phyloP scores from a whole-genome alignment of 2,329 filamentous ascomycete species.

The Xylariaceae sp. region DNA sequence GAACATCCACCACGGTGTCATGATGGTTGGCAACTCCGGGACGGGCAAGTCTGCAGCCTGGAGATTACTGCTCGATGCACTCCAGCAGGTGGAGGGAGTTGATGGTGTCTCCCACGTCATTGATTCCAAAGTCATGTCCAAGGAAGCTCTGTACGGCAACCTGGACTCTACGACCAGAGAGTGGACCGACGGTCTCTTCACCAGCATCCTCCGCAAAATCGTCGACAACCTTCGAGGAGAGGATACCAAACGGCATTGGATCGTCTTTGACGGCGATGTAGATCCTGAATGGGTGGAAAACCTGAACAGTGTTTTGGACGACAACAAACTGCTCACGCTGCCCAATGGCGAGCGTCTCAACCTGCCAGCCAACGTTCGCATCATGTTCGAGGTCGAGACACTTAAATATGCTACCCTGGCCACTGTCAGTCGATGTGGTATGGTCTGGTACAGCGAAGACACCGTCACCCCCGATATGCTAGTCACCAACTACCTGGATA shows the following conservation, averaged over 20 bases:
- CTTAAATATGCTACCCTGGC: constrained; percentile 95
- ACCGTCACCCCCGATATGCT: constrained; percentile 91
- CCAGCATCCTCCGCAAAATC: constrained; percentile 94
- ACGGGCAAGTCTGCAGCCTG: constrained; percentile 94
- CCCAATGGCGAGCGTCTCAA: constrained; percentile 98
- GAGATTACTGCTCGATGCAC: constrained; percentile 82
- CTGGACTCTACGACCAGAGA: constrained; percentile 95
- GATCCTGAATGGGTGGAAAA: constrained; percentile 99
- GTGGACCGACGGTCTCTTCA: constrained; percentile 98
- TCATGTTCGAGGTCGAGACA: constrained; percentile 99
- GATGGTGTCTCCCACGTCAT: constrained; percentile 97
- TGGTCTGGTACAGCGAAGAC: constrained; percentile 99
- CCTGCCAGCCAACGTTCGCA: constrained; percentile 86
- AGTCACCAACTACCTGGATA: constrained; percentile 82
- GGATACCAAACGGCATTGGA: constrained; percentile 96
- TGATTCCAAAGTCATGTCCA: constrained; percentile 99
- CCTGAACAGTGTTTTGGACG: constrained; percentile 96
- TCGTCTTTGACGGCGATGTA: constrained; percentile 97
- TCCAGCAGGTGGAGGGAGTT: constrained; percentile 82
- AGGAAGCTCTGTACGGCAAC: constrained; percentile 92
- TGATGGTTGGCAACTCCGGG: constrained; percentile 99
- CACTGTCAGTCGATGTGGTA: constrained; percentile 98
- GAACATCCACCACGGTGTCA: constrained; percentile 95
- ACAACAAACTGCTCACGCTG: constrained; percentile 95
- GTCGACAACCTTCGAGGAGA: constrained; percentile 98